These are phyloP conservation scores for Amesomyces nigricolor DNA, from an alignment of 2,329 filamentous ascomycete species.

Conservation along the genomic window DNA sequence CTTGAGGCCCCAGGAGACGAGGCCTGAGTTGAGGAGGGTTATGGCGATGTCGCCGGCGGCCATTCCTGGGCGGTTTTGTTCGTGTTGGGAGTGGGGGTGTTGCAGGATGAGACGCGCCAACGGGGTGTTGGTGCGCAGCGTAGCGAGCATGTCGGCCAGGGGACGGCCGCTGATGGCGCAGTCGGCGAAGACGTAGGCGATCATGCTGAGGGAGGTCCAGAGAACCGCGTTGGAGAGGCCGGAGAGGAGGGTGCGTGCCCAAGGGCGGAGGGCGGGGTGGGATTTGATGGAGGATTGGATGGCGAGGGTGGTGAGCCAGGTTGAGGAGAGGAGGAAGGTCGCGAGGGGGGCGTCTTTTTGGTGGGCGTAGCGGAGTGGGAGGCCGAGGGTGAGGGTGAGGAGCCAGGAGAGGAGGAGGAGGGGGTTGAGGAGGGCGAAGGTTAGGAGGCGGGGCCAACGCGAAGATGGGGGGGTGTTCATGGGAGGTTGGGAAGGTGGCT, in stretches of 20 bases:
- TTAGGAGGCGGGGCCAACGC: background rate
- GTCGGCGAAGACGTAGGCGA: slow-evolving; percentile 40
- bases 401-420: slow-evolving; percentile 31
- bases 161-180: slow-evolving; percentile 21
- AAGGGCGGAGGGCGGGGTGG: slow-evolving; percentile 8
- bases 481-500: background rate
- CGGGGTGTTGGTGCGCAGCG: slow-evolving; percentile 28
- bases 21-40: slow-evolving; percentile 45
- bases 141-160: slow-evolving; percentile 23
- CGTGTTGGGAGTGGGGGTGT: slow-evolving; percentile 15
- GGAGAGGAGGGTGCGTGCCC: slow-evolving; percentile 29
- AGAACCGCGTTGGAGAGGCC: slow-evolving; percentile 46
- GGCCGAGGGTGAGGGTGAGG: slow-evolving; percentile 34
- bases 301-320: slow-evolving; percentile 42
- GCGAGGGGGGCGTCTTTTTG: slow-evolving; percentile 40
- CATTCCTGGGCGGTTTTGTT: slow-evolving; percentile 12
- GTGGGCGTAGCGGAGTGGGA: slow-evolving; percentile 35
- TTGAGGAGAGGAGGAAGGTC: slow-evolving; percentile 41
- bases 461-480: background rate
- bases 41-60: slow-evolving; percentile 46
- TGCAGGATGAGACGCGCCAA: slow-evolving; percentile 29
- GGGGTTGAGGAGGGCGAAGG: slow-evolving; percentile 24
- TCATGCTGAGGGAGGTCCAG: slow-evolving; percentile 40
- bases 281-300: slow-evolving; percentile 36
- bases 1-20: slow-evolving; percentile 50